These are phyloP conservation scores for Cyanophora paradoxa DNA, from an alignment of 78 protist genomes.

Conservation along the genomic window DNA sequence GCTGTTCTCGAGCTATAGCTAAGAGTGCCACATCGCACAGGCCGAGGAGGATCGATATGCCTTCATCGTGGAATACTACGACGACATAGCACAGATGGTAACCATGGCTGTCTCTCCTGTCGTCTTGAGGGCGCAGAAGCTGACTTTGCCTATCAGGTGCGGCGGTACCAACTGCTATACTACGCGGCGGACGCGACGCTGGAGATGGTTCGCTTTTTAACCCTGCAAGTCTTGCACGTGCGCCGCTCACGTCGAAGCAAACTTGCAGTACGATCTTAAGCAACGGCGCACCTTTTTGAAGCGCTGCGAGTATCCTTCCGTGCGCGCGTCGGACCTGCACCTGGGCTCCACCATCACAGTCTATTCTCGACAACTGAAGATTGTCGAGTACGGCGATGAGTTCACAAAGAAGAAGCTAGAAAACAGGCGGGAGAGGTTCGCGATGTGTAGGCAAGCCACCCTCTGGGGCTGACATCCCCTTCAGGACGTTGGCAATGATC, in stretches of 20 bases:
- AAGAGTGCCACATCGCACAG: too few relatives aligned
- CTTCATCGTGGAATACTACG: slow-evolving; percentile 40
- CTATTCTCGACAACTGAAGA: slow-evolving; percentile 39
- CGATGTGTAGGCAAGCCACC: not conserved
- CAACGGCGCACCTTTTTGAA: slow-evolving; percentile 37
- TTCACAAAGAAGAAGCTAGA: too few relatives aligned
- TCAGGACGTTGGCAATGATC: not conserved
- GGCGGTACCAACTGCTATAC: slow-evolving; percentile 39
- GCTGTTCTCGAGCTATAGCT: too few relatives aligned
- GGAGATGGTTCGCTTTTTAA: slow-evolving; percentile 32
- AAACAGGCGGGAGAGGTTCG: not conserved
- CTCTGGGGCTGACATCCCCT: too few relatives aligned
- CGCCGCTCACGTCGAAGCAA: not conserved
- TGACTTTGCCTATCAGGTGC: not conserved
- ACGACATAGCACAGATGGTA: slow-evolving; percentile 28
- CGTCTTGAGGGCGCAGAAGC: too few relatives aligned
- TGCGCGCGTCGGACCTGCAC: slow-evolving; percentile 19
- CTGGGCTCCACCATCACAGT: slow-evolving; percentile 37
- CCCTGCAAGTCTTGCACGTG: not conserved
- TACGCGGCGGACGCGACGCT: slow-evolving; percentile 34
- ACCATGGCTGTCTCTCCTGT: too few relatives aligned
- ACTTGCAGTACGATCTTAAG: slow-evolving; percentile 37
- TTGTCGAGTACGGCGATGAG: slow-evolving; percentile 38
- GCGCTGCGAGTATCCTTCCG: slow-evolving; percentile 23
- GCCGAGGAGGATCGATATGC: slow-evolving; percentile 24